Evolutionary conservation across 2,329 filamentous ascomycete genomes (phyloP).

Genomic region (Escovopsis sp.): DNA sequence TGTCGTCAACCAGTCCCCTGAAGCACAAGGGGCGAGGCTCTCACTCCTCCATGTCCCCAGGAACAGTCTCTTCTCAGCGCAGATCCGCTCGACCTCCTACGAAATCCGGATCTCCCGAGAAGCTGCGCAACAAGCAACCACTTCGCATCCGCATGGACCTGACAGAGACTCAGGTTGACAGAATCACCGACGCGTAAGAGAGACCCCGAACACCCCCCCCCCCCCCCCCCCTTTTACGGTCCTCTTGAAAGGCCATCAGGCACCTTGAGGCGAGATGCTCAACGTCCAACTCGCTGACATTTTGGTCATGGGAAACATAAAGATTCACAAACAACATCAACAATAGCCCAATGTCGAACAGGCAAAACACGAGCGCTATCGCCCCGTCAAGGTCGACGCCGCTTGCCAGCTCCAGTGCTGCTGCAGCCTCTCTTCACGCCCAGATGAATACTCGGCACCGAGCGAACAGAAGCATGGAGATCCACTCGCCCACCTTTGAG

Average conservation of each 20-base stretch:
- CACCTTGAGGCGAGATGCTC: constrained; percentile 2
- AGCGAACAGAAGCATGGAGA: constrained; percentile 5
- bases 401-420: constrained; percentile 6
- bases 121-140: constrained; percentile 20
- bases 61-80: constrained; percentile 18
- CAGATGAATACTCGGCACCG: neutral
- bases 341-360: constrained; percentile 12
- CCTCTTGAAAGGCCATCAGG: neutral
- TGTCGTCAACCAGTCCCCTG: constrained; percentile 1
- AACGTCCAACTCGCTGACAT: neutral
- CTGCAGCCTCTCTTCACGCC: neutral
- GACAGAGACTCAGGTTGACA: constrained; percentile 34
- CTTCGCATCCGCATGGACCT: constrained; percentile 33
- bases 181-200: constrained; percentile 30
- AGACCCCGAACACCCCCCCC: neutral
- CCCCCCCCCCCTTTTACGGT: too few relatives aligned
- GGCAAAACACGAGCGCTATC: constrained; percentile 6
- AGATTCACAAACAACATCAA: constrained; percentile 21
- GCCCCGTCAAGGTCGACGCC: constrained; percentile 10
- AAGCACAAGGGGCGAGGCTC: constrained; percentile 11
- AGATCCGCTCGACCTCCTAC: constrained; percentile 23
- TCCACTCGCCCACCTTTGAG: constrained; percentile 15
- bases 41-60: constrained; percentile 11
- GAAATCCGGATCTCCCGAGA: constrained; percentile 21
- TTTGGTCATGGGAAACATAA: too few relatives aligned